Evolutionary conservation across 116 monocot genomes (phyloP).

Genomic region (Thalassia testudinum): DNA sequence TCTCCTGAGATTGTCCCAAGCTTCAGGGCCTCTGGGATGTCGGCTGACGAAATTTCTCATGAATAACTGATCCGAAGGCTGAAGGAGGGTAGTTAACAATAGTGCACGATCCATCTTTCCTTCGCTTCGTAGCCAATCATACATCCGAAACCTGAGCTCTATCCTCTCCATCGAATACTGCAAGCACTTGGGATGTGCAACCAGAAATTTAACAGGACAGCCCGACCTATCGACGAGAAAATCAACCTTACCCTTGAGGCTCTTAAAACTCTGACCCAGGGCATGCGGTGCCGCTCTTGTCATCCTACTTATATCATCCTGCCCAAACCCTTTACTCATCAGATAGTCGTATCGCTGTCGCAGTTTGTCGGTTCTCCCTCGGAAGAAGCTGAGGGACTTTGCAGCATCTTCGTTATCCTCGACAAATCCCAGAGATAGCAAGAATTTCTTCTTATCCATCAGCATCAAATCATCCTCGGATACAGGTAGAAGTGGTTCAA

Average conservation of each 20-base stretch:
- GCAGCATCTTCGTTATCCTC: conserved; percentile 29
- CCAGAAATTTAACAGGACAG: conserved; percentile 24
- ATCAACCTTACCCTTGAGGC: conserved; percentile 30
- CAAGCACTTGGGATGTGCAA: conserved; percentile 28
- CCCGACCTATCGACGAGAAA: conserved; percentile 35
- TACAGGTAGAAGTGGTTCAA: conserved; percentile 7
- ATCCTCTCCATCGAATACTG: conserved; percentile 26
- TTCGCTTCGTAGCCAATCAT: conserved; percentile 47
- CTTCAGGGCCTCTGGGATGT: conserved; percentile 23
- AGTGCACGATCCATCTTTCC: conserved; percentile 14
- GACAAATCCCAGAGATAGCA: conserved; percentile 28
- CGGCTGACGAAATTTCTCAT: conserved; percentile 11
- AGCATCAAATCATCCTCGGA: conserved; percentile 1
- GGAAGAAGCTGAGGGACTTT: conserved; percentile 18
- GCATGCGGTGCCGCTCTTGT: conserved; percentile 29
- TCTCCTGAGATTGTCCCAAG: conserved; percentile 41
- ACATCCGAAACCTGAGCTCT: conserved; percentile 45
- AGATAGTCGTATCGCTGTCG: conserved; percentile 35
- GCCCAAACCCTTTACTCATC: conserved; percentile 27
- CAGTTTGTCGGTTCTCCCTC: conserved; percentile 51
- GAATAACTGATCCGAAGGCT: conserved; percentile 34
- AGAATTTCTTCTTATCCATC: conserved; percentile 19
- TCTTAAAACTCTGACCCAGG: conserved; percentile 37
- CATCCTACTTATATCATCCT: conserved; percentile 26
- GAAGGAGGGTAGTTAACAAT: conserved; percentile 26